phyloP scores from a whole-genome alignment of 495 filamentous ascomycete genomes.

The Aspergillus wentii region DNA sequence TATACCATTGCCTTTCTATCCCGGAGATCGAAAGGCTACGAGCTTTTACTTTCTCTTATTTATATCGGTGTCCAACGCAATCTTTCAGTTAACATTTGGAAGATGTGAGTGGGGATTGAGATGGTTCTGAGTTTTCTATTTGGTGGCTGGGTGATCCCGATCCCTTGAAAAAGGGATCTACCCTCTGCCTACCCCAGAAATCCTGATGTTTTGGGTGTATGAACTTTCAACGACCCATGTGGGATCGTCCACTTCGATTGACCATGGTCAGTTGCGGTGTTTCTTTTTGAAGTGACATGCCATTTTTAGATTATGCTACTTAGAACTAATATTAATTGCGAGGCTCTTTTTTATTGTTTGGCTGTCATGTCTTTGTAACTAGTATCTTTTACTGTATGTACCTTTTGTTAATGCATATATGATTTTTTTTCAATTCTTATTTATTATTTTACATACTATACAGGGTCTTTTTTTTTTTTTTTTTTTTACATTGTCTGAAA shows the following conservation, averaged over 20 bases:
- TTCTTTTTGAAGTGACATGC: conserved; percentile 7
- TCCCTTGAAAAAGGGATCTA: no score
- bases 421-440: no score
- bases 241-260: conserved; percentile 4
- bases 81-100: conserved; percentile 1
- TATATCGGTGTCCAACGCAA: conserved; percentile 3
- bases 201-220: conserved; percentile 5
- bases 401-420: neutral
- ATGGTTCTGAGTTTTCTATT: no score
- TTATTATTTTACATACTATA: no score
- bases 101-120: neutral
- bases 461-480: no score
- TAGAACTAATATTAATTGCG: conserved; percentile 22
- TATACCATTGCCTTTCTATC: conserved; percentile 32
- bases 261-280: neutral
- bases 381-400: neutral
- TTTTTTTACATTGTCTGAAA: no score
- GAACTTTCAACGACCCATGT: conserved; percentile 13
- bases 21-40: conserved; percentile 33
- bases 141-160: no score
- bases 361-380: conserved; percentile 1
- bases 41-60: conserved; percentile 12
- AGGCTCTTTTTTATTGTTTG: conserved; percentile 2
- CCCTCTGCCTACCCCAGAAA: neutral
- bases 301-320: conserved; percentile 15